Conservation (phyloP, 208 protist genomes). For the Acanthamoeba castellanii region DNA sequence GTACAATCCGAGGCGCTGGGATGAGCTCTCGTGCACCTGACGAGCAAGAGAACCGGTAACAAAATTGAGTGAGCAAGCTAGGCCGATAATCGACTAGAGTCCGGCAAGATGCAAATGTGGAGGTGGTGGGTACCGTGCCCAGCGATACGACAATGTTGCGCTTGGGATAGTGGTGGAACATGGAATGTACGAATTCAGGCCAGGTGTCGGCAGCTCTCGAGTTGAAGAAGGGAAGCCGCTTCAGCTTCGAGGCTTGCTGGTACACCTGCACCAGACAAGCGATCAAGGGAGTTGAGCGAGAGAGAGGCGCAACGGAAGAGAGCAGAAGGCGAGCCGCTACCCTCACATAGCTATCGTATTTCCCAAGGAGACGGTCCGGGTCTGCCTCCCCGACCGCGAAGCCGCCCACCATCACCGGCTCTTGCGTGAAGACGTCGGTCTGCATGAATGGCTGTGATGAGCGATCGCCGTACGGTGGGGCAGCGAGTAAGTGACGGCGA, state of each 20-base stretch:
- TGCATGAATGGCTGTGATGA: neutral
- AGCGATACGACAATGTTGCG: constrained; percentile 24
- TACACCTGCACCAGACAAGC: neutral
- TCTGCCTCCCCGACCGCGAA: neutral
- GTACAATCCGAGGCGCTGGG: constrained; percentile 23
- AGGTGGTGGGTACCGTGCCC: neutral
- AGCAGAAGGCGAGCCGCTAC: neutral
- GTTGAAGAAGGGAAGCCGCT: constrained; percentile 51
- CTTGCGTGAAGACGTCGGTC: constrained; percentile 60
- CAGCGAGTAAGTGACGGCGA: neutral
- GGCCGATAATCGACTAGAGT: neutral
- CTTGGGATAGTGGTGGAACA: constrained; percentile 36
- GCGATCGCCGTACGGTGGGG: too few species aligned
- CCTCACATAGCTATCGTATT: constrained; percentile 14
- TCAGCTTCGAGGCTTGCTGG: neutral
- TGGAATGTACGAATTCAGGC: neutral
- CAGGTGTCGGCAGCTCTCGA: neutral
- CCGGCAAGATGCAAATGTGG: neutral
- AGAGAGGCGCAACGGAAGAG: neutral
- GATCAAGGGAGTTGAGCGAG: neutral
- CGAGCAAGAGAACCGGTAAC: neutral
- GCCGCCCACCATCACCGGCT: constrained; percentile 31
- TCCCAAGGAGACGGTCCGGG: neutral
- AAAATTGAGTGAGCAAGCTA: neutral
- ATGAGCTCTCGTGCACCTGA: constrained; percentile 2